Percentiles rank a stretch among this genome's conserved stretches.
Evolutionary conservation across 257 asterid species (phyloP).

Genomic region (Osmanthus fragrans): DNA sequence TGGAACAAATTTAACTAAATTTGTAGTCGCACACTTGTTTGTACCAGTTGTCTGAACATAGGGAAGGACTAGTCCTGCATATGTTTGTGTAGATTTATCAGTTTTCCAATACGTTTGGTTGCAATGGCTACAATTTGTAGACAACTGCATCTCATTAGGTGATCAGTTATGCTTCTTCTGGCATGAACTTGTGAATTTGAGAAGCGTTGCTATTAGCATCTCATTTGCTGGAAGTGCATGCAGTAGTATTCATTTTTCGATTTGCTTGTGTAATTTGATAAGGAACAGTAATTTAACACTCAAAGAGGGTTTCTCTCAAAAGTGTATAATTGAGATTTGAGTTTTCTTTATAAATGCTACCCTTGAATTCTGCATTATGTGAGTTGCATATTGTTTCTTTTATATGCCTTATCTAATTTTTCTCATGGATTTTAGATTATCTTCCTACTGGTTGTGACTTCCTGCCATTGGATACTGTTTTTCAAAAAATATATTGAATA

Average conservation of each 20-base stretch:
- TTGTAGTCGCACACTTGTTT: background rate
- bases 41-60: background rate
- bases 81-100: background rate
- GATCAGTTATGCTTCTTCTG: background rate
- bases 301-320: background rate
- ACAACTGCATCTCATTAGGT: background rate
- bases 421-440: background rate
- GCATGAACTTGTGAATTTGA: background rate
- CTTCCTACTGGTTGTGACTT: background rate
- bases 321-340: background rate
- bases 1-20: background rate
- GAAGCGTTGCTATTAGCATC: background rate
- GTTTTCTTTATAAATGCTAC: background rate
- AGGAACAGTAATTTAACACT: background rate
- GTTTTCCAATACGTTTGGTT: background rate
- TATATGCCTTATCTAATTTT: background rate
- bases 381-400: background rate
- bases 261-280: background rate
- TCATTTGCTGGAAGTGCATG: background rate
- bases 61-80: background rate
- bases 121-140: background rate
- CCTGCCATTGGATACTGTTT: background rate
- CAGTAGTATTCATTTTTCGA: background rate
- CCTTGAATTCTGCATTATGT: background rate
- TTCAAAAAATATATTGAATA: background rate